Evolutionary conservation across 2,329 filamentous ascomycete genomes (phyloP), one percentile per base, ranked within the genome.

Genomic region (Trichophyton verrucosum): DNA sequence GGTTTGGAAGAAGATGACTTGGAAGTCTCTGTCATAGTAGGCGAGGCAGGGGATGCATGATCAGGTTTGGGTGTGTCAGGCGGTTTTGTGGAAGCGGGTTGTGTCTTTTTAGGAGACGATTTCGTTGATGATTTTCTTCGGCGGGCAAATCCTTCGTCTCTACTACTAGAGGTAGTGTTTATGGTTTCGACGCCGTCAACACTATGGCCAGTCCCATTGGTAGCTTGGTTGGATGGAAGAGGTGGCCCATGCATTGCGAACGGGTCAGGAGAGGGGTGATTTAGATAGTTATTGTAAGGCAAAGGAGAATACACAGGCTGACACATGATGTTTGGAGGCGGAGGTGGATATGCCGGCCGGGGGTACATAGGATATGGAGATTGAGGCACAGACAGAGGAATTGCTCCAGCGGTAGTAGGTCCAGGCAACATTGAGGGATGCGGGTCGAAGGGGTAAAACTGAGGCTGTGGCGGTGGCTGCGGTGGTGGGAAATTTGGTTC

Each of bases 381-480:
- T 59, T 63, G 62, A 11, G 59, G 65, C 33, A 64, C 13, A 4
- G 63, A 61, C 8, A 55, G n/a, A 7, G 65, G 38, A 40, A 61
- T 42, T 44, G 55, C 49, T 20, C 67, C 66, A 20, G 67, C 62
- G 57, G 64, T 69, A 17, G 69, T 77, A 64, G 67, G 68, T 27
- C 71, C 74, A 58, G 68, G 76, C 61, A 67, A 71, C 47, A 70
- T 73, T 76, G 74, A 78, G 57, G 59, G 63, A 59, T 70, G 70
- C 56, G 68, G 68, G 30, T 68, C 27, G 27, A 27, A 49, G 17
- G 40, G 71, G 61, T 65, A 59, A 68, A 67, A 70, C 60, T 64
- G 67, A 60, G 66, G 68, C 63, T 72, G 71, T 44, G 75, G 72
- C 46, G 74, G 70, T 38, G 33, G 68, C 62, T 72, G 71, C 46